Conservation (phyloP, 129 eudicot species). For the Flaveria sonorensis region DNA sequence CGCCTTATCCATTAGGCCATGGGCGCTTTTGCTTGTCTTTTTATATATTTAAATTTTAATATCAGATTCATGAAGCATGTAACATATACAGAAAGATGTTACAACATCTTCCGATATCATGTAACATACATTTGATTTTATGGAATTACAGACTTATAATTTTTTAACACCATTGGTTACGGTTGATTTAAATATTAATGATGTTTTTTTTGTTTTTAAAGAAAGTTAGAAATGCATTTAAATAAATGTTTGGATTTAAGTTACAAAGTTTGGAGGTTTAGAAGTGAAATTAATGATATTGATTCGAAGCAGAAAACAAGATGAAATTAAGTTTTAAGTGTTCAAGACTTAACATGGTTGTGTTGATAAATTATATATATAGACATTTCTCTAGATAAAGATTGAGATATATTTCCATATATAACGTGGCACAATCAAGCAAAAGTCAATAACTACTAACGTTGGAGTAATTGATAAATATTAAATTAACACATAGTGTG, state of each 20-base stretch:
- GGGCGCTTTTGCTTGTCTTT: constrained; percentile 43
- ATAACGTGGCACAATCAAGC: no score
- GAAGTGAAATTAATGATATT: neutral
- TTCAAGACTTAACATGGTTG: neutral
- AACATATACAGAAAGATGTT: no score
- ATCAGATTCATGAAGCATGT: no score
- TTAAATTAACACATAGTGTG: no score
- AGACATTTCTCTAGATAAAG: neutral
- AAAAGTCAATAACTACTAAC: neutral
- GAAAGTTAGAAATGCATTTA: neutral
- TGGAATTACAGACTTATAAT: no score
- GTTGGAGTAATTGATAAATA: neutral
- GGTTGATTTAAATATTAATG: neutral
- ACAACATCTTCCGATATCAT: no score
- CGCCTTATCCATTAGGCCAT: constrained; percentile 99
- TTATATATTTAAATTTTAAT: neutral
- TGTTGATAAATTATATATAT: neutral
- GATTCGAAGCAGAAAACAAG: neutral
- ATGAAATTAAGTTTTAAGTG: neutral
- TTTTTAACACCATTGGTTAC: neutral
- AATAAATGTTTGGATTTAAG: neutral
- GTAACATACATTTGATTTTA: no score
- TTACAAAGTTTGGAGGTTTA: neutral
- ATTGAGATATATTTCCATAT: neutral
- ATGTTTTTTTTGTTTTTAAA: neutral